Evolutionary conservation across 2,329 filamentous ascomycete species (phyloP).

Genomic region (Alternaria postmessia): DNA sequence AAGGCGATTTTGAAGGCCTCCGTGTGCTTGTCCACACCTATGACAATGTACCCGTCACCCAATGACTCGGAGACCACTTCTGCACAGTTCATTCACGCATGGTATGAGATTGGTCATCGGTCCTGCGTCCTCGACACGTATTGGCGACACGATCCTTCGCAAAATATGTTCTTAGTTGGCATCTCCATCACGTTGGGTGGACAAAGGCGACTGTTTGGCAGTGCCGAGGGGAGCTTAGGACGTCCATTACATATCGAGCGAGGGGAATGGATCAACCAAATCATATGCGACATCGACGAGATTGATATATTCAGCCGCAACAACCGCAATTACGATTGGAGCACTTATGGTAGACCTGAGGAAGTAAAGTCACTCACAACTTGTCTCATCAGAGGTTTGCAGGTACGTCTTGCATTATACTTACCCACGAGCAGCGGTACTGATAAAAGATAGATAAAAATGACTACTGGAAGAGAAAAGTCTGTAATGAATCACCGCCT

Average conservation of each 20-base stretch:
- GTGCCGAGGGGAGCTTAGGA: slow-evolving; percentile 1
- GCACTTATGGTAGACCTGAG: background rate
- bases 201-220: slow-evolving; percentile 20
- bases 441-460: slow-evolving; percentile 3
- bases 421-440: background rate
- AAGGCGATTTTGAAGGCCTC: slow-evolving; percentile 13
- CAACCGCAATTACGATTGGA: background rate
- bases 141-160: slow-evolving; percentile 8
- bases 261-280: slow-evolving; percentile 20
- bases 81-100: slow-evolving; percentile 22
- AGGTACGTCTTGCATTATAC: background rate
- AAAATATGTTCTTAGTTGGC: slow-evolving; percentile 15
- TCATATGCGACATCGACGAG: slow-evolving; percentile 1
- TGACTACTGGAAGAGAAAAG: slow-evolving; percentile 8
- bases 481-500: background rate
- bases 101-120: slow-evolving; percentile 15
- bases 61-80: background rate
- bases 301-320: background rate
- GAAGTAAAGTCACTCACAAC: background rate
- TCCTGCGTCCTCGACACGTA: slow-evolving; percentile 25
- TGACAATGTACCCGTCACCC: slow-evolving; percentile 18
- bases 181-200: slow-evolving; percentile 18
- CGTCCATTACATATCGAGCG: slow-evolving; percentile 12
- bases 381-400: slow-evolving; percentile 1
- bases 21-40: slow-evolving; percentile 11